Percentiles rank a stretch among this genome's conserved stretches.
phyloP scores from a whole-genome alignment of 2,329 filamentous ascomycete genomes.

The Fusarium compactum region DNA sequence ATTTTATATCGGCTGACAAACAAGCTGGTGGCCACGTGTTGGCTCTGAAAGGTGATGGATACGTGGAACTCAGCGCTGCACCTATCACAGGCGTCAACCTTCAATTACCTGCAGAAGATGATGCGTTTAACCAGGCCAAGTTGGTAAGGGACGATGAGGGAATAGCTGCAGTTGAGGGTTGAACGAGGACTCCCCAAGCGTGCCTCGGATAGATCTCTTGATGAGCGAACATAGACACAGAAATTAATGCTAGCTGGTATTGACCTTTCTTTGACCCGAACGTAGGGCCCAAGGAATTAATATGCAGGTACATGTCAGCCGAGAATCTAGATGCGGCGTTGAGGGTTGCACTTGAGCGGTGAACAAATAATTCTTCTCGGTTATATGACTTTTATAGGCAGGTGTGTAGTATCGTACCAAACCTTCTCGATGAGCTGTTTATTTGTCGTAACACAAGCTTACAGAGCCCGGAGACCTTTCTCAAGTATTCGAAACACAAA shows the following conservation, averaged over 20 bases:
- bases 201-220: fast-evolving
- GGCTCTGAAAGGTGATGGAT: conserved; percentile 11
- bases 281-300: fast-evolving
- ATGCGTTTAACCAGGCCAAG: conserved; percentile 21
- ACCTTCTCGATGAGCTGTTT: fast-evolving
- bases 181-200: fast-evolving
- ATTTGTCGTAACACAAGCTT: no score
- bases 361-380: not conserved
- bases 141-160: conserved; percentile 17
- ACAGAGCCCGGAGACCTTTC: no score
- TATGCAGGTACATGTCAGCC: not conserved
- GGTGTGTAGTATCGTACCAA: not conserved
- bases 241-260: not conserved
- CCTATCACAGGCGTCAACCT: conserved; percentile 14
- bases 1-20: conserved; percentile 12
- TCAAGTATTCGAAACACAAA: no score
- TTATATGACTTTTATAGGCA: not conserved
- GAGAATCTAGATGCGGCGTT: not conserved
- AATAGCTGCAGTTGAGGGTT: conserved; percentile 29
- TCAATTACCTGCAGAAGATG: conserved; percentile 4
- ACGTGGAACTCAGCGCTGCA: conserved; percentile 10
- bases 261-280: not conserved
- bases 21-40: conserved; percentile 29
- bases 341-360: not conserved
- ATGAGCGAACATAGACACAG: not conserved